Evolutionary conservation across 1,139 yeast species (phyloP).

Genomic region (Chernovozyma aurita): DNA sequence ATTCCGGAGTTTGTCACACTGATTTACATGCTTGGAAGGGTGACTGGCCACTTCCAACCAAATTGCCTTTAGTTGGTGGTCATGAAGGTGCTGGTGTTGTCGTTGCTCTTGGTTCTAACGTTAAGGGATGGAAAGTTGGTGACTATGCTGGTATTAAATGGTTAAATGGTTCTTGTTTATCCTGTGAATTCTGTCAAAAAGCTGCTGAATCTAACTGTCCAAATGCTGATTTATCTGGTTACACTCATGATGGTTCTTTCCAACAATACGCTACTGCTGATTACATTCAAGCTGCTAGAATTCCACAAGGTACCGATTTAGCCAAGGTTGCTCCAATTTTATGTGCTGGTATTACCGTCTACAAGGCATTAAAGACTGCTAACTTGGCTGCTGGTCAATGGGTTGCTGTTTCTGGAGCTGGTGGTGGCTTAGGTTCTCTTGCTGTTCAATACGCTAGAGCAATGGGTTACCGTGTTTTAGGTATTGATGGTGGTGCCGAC

Average conservation of each 20-base stretch:
- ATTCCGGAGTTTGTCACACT: constrained; percentile 67
- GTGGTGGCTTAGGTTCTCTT: constrained; percentile 79
- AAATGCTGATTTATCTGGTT: constrained; percentile 67
- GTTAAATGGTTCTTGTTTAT: constrained; percentile 69
- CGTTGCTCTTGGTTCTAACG: constrained; percentile 66
- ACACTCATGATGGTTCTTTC: constrained; percentile 79
- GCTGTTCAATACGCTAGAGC: constrained; percentile 81
- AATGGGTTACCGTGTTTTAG: constrained; percentile 75
- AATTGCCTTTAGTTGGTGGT: constrained; percentile 73
- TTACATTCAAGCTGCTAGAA: constrained; percentile 36
- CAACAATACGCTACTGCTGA: constrained; percentile 75
- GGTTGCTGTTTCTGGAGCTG: constrained; percentile 81
- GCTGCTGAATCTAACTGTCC: constrained; percentile 70
- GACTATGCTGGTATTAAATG: constrained; percentile 75
- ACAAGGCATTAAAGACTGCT: constrained; percentile 76
- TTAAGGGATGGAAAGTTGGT: constrained; percentile 67
- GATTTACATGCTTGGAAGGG: constrained; percentile 73
- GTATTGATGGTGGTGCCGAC: constrained; percentile 70
- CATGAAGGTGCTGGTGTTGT: constrained; percentile 89
- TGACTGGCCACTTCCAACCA: constrained; percentile 64
- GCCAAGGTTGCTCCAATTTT: constrained; percentile 35
- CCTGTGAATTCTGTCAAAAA: constrained; percentile 69
- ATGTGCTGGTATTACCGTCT: constrained; percentile 84
- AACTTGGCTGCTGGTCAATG: constrained; percentile 65
- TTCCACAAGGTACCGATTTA: constrained; percentile 31